Conservation (phyloP, 2,329 filamentous ascomycete genomes). For the Gaeumannomyces tritici region DNA sequence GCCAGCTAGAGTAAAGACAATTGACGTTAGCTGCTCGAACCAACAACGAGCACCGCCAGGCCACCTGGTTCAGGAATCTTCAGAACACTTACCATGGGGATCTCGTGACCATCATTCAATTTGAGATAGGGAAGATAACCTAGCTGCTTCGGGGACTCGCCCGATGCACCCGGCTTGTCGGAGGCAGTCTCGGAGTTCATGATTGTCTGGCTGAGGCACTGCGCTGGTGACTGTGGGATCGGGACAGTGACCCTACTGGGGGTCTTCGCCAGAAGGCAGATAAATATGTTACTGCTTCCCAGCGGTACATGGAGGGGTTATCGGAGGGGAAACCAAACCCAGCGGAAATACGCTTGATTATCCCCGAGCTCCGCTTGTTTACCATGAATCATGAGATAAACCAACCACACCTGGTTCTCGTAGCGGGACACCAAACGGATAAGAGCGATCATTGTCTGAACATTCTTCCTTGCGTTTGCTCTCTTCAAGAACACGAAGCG, state of each 20-base stretch:
- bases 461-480: no score
- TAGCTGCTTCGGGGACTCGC: conserved; percentile 28
- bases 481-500: no score
- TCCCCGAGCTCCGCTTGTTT: not conserved
- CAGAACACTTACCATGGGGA: conserved; percentile 49
- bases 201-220: conserved; percentile 5
- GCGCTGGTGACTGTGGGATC: not conserved
- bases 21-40: not conserved
- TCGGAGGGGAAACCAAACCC: not conserved
- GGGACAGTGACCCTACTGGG: no score
- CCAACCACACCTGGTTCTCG: no score
- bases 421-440: not conserved
- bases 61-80: not conserved
- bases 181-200: conserved; percentile 34
- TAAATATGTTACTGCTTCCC: not conserved
- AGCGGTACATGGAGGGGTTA: not conserved
- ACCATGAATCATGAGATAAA: not conserved
- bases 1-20: not conserved
- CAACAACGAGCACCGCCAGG: not conserved
- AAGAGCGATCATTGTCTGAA: no score
- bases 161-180: conserved; percentile 28
- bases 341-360: not conserved
- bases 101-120: conserved; percentile 64
- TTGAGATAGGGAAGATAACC: conserved; percentile 47
- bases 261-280: not conserved